Percentiles rank a stretch among this genome's conserved stretches.
These are phyloP conservation scores for Tubosaeta sp. DNA, from an alignment of 768 basidiomycete genomes.

Conservation along the genomic window DNA sequence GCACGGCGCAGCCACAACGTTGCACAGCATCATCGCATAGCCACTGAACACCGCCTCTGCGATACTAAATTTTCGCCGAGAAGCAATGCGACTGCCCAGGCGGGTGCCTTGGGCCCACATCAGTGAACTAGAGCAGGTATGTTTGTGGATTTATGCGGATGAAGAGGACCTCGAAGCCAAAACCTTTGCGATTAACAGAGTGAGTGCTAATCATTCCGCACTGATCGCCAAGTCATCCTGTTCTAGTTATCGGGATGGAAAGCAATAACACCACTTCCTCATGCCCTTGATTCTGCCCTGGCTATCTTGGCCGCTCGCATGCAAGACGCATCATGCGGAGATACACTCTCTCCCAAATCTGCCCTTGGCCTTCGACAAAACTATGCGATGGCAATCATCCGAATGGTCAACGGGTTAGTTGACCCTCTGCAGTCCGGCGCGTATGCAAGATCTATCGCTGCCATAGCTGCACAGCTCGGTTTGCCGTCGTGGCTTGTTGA, in stretches of 20 bases:
- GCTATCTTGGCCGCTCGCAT: conserved; percentile 56
- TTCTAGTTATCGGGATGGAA: conserved; percentile 75
- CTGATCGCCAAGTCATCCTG: conserved; percentile 8
- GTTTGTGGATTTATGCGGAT: conserved; percentile 69
- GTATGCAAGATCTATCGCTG: conserved; percentile 87
- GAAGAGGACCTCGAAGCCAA: conserved; percentile 57
- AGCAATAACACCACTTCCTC: conserved; percentile 69
- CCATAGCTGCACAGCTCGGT: conserved; percentile 81
- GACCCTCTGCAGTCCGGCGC: conserved; percentile 88
- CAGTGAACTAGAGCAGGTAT: conserved; percentile 70
- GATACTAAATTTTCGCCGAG: background rate
- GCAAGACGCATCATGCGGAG: conserved; percentile 42
- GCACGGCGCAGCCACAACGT: background rate
- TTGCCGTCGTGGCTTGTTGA: conserved; percentile 90
- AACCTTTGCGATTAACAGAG: conserved; percentile 58
- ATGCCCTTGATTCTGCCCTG: conserved; percentile 72
- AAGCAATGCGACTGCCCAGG: conserved; percentile 65
- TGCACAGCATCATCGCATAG: no score
- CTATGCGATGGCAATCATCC: conserved; percentile 76
- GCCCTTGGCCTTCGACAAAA: conserved; percentile 62
- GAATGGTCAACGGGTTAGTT: conserved; percentile 92
- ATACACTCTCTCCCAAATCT: conserved; percentile 22
- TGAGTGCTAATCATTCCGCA: conserved; percentile 32
- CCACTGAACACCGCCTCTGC: background rate
- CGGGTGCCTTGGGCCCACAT: conserved; percentile 75